These are phyloP conservation scores for Candida manassasensis DNA, from an alignment of 805 yeast species.

Conservation along the genomic window DNA sequence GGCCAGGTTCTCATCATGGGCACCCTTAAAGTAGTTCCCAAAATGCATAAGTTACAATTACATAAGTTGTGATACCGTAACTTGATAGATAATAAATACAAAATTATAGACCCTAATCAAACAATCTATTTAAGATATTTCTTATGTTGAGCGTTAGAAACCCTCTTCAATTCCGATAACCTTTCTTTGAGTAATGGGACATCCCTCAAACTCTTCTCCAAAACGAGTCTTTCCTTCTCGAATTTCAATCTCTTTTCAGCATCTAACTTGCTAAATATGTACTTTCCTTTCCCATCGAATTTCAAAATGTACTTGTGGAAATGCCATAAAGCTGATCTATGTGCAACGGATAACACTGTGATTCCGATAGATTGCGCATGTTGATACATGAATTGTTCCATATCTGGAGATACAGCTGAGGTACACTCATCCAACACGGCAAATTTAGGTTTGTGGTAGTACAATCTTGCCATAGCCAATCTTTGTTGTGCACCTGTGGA, in stretches of 20 bases:
- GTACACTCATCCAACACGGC: slow-evolving; percentile 97
- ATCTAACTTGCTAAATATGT: slow-evolving; percentile 56
- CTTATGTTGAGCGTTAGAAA: slow-evolving; percentile 39
- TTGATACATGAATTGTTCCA: slow-evolving; percentile 84
- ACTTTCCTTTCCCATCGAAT: slow-evolving; percentile 81
- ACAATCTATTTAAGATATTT: slow-evolving; percentile 19
- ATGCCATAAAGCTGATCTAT: slow-evolving; percentile 88
- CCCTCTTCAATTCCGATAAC: slow-evolving; percentile 58
- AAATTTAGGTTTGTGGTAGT: slow-evolving; percentile 86
- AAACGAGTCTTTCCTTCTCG: slow-evolving; percentile 70
- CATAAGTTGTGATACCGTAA: too few relatives aligned
- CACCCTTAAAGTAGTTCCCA: slow-evolving; percentile 41
- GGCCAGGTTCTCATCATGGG: slow-evolving; percentile 69
- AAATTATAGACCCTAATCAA: too few relatives aligned
- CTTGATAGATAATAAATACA: background rate
- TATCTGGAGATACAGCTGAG: slow-evolving; percentile 84
- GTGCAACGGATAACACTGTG: slow-evolving; percentile 85
- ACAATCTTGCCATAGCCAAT: slow-evolving; percentile 87
- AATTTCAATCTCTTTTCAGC: slow-evolving; percentile 67
- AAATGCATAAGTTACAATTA: background rate
- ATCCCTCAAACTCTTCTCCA: slow-evolving; percentile 69
- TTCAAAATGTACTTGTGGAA: slow-evolving; percentile 80
- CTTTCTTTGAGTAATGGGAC: slow-evolving; percentile 64
- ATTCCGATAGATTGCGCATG: slow-evolving; percentile 77
- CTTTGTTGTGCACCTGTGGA: slow-evolving; percentile 92